These are phyloP conservation scores for Desmodesmus armatus DNA, from an alignment of 139 green algal genomes.

Conservation along the genomic window DNA sequence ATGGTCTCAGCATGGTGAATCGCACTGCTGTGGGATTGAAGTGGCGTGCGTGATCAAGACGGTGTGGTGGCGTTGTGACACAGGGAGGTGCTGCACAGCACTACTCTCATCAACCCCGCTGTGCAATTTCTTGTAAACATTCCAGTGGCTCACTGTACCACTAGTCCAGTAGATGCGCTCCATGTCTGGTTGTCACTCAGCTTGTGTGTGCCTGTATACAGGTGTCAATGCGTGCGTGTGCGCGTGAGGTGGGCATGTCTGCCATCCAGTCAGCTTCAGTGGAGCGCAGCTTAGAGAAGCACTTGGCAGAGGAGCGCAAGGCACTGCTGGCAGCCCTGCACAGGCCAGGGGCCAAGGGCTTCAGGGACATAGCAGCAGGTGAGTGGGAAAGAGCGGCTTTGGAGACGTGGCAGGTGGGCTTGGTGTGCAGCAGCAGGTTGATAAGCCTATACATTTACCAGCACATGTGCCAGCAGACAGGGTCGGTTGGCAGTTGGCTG, in stretches of 20 bases:
- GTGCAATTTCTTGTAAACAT: not conserved
- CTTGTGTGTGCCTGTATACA: conserved; percentile 52
- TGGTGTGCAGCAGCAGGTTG: not conserved
- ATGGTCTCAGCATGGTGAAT: no score
- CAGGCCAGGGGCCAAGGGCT: not conserved
- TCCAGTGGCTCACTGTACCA: no score
- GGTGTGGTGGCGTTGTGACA: no score
- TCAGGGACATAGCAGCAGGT: conserved; percentile 33
- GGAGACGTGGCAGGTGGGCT: not conserved
- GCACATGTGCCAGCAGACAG: not conserved
- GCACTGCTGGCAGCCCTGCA: conserved; percentile 44
- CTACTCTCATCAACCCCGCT: not conserved
- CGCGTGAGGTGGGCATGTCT: conserved; percentile 66
- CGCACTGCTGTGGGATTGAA: no score
- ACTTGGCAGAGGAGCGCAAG: conserved; percentile 66
- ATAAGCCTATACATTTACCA: not conserved
- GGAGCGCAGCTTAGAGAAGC: conserved; percentile 63
- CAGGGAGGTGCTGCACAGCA: no score
- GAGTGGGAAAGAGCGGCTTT: no score
- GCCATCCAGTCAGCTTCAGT: conserved; percentile 70
- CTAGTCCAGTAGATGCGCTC: no score
- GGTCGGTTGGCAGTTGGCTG: not conserved
- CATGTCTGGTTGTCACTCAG: not conserved
- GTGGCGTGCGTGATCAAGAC: no score
- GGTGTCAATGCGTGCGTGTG: conserved; percentile 61